phyloP scores from a whole-genome alignment of 2,329 filamentous ascomycete genomes.

The Harringtonia aguacate region DNA sequence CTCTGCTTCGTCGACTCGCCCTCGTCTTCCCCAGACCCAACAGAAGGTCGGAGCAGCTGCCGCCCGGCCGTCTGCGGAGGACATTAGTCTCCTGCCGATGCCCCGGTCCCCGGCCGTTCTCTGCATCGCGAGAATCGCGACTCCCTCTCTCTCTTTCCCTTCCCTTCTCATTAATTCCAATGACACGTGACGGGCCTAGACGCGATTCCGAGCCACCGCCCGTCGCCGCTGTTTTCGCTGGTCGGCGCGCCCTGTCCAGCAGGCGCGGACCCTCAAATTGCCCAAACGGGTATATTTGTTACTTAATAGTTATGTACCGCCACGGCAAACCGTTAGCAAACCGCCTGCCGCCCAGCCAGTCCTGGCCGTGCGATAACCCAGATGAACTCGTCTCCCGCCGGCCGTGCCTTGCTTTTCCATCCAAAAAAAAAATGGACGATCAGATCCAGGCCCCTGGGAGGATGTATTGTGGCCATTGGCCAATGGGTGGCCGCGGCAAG shows the following conservation, averaged over 20 bases:
- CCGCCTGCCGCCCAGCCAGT: slow-evolving; percentile 6
- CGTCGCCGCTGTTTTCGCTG: background rate
- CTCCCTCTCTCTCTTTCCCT: no score
- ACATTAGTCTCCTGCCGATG: slow-evolving; percentile 2
- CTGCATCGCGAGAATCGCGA: background rate
- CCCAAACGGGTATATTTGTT: slow-evolving; percentile 11
- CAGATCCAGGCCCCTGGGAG: slow-evolving; percentile 2
- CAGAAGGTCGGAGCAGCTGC: background rate
- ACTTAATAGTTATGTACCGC: slow-evolving; percentile 14
- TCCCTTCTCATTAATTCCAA: no score
- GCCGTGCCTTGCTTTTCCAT: background rate
- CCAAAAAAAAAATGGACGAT: background rate
- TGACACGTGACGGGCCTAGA: background rate
- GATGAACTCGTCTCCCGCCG: background rate
- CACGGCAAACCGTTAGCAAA: slow-evolving; percentile 10
- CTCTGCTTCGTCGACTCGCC: no score
- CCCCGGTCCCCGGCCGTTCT: background rate
- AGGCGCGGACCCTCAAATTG: background rate
- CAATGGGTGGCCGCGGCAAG: slow-evolving; percentile 1
- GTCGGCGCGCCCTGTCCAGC: background rate
- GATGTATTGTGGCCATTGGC: slow-evolving; percentile 5
- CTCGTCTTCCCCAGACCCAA: background rate
- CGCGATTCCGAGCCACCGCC: background rate
- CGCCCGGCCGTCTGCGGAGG: slow-evolving; percentile 3
- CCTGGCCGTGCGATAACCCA: slow-evolving; percentile 9